Percentiles rank a stretch among this genome's conserved stretches.
Evolutionary conservation across 805 yeast species (phyloP).

Genomic region (Lipomyces spencermartinsiae): DNA sequence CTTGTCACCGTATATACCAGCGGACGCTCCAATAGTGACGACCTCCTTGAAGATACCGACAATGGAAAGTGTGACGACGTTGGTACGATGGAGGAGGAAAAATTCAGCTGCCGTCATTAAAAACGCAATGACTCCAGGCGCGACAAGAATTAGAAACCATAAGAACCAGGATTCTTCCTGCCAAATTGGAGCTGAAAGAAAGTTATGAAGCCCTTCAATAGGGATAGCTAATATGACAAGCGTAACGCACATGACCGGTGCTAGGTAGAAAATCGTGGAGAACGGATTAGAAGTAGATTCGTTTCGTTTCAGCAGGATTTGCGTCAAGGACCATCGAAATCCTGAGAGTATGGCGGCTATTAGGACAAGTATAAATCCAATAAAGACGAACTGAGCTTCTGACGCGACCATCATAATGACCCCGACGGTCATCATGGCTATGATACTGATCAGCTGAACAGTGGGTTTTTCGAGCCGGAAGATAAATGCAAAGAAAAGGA

Average conservation of each 20-base stretch:
- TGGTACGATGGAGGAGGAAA: slow-evolving; percentile 77
- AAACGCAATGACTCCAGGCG: slow-evolving; percentile 89
- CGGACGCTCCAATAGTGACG: slow-evolving; percentile 72
- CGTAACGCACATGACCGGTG: slow-evolving; percentile 80
- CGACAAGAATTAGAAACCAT: slow-evolving; percentile 64
- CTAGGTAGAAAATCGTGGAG: slow-evolving; percentile 77
- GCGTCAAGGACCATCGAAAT: slow-evolving; percentile 94
- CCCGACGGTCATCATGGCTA: slow-evolving; percentile 78
- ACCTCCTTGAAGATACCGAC: slow-evolving; percentile 95
- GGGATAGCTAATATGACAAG: slow-evolving; percentile 66
- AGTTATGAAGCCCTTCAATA: slow-evolving; percentile 70
- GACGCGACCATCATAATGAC: slow-evolving; percentile 82
- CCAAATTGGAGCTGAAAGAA: slow-evolving; percentile 69
- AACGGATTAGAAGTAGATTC: slow-evolving; percentile 70
- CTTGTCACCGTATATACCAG: slow-evolving; percentile 76
- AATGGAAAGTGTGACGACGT: slow-evolving; percentile 82
- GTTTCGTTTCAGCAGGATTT: slow-evolving; percentile 70
- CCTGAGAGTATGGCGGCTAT: slow-evolving; percentile 85
- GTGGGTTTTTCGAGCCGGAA: slow-evolving; percentile 79
- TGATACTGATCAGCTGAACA: slow-evolving; percentile 70
- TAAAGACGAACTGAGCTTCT: slow-evolving; percentile 38
- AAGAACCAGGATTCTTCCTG: slow-evolving; percentile 57
- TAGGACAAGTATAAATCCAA: slow-evolving; percentile 79
- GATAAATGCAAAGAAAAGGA: slow-evolving; percentile 81
- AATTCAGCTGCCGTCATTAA: slow-evolving; percentile 71